phyloP scores from a whole-genome alignment of 345 rosid species.

The Eucalyptus tenuipes region DNA sequence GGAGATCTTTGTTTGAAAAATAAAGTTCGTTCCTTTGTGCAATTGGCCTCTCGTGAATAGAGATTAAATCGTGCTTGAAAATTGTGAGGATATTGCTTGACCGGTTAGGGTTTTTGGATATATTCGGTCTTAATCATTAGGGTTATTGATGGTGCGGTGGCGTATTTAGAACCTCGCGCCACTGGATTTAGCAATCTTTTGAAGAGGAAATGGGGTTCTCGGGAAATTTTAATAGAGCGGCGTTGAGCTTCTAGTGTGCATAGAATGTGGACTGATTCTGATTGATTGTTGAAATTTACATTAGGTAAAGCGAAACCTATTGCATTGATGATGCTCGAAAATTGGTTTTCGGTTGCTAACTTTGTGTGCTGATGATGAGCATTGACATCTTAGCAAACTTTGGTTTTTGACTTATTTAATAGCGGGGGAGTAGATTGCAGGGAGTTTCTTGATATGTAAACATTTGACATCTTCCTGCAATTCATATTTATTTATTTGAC shows the following conservation, averaged over 20 bases:
- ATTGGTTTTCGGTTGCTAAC: neutral
- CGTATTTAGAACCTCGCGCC: neutral
- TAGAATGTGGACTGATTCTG: neutral
- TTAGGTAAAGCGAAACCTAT: neutral
- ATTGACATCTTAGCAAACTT: neutral
- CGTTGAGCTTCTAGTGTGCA: neutral
- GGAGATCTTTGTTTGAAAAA: neutral
- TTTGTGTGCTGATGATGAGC: neutral
- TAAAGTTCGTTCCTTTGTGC: neutral
- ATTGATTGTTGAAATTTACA: neutral
- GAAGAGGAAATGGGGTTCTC: neutral
- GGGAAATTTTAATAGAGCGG: neutral
- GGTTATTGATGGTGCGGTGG: neutral
- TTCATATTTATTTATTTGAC: neutral
- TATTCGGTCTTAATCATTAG: neutral
- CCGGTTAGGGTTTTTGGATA: neutral
- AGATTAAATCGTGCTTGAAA: neutral
- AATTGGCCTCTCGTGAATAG: neutral
- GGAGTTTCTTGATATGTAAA: neutral
- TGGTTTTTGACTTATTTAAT: neutral
- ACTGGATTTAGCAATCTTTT: neutral
- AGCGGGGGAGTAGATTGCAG: neutral
- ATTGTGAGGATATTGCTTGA: neutral
- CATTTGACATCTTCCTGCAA: neutral
- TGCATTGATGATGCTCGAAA: neutral